Base-by-base conservation (phyloP, 176 grass and related monocot genomes). In the Eragrostis nindensis region DNA sequence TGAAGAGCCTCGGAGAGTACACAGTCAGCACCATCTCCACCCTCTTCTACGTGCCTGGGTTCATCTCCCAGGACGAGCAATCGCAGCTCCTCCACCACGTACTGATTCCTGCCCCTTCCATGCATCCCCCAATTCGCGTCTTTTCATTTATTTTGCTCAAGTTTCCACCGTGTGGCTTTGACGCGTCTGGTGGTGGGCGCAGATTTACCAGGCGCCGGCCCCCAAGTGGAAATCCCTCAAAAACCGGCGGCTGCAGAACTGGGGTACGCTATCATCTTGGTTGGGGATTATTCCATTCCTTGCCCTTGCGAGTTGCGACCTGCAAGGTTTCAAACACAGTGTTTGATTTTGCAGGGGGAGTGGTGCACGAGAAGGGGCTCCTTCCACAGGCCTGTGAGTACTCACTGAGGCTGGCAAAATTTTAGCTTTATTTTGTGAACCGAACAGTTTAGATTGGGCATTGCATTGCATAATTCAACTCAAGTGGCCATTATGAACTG, bases 321-420 rank as follows among this genome's bases (percentile, higher is more conserved):
- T 29, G 41, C 26, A 16, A 10, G 36, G 22, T 43, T 18, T 71
- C 56, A 4, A n/a, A 84, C 46, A 80, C 62, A 36, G 2, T 36
- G 45, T 78, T 75, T 48, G 39, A 30, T 19, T 79, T 24, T 24
- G 71, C 75, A 95, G 96, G 92, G 10, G 90, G 92, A 22, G 90
- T 95, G 46, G 90, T 98, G 41, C 90, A 98, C 82, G 96, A 98
- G 85, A 95, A 98, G 68, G 90, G 96, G 30, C 86, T 98, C 42
- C 75, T 98, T 78, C 92, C 95, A 39, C 95, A 95, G 72, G 57
- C 91, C 14, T 77, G 95, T 98, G 75, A 95, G 92, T 95, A 63
- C 25, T 39, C 21, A 55, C 26, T 39, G 18, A 48, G 22, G 16
- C 52, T 76, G 44, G 45, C 45, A 47, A 63, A 46, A 75, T 12